Evolutionary conservation across 192 early-diverging fungal genomes (phyloP).

Genomic region (Rhizoclosmatium sp.): DNA sequence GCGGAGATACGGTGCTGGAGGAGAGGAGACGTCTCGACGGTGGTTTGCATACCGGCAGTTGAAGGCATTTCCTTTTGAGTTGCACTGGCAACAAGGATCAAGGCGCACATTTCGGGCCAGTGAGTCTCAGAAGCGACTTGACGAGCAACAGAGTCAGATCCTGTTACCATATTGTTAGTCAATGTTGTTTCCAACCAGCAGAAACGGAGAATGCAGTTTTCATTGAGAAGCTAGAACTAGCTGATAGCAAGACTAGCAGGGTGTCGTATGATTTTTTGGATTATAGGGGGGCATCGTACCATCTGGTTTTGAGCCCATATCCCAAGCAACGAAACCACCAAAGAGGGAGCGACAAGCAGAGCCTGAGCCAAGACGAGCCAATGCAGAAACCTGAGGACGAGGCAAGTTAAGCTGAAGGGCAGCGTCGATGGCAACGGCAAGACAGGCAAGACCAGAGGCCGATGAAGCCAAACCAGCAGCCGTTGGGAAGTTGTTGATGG

Average conservation of each 20-base stretch:
- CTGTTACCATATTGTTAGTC: not conserved
- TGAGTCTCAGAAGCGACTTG: constrained; percentile 89
- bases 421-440: constrained; percentile 80
- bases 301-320: constrained; percentile 83
- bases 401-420: constrained; percentile 38
- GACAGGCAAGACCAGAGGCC: constrained; percentile 93
- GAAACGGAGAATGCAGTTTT: not conserved
- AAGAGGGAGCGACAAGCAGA: constrained; percentile 97
- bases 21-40: constrained; percentile 89
- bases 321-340: constrained; percentile 99
- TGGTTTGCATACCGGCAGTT: constrained; percentile 97
- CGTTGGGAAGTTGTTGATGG: constrained; percentile 99
- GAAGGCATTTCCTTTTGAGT: constrained; percentile 90
- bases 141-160: constrained; percentile 76
- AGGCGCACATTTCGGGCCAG: constrained; percentile 96
- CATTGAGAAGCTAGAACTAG: too few species aligned
- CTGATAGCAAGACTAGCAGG: too few species aligned
- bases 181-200: not conserved
- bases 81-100: constrained; percentile 94
- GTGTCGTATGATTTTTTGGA: too few species aligned
- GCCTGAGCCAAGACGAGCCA: constrained; percentile 95
- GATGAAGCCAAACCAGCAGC: constrained; percentile 98
- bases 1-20: constrained; percentile 81
- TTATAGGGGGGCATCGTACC: constrained; percentile 49
- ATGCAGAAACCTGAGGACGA: constrained; percentile 78